Evolutionary conservation across 75 land plant genomes (phyloP), one percentile per base, ranked within the genome.

Genomic region (Gnetum montanum): DNA sequence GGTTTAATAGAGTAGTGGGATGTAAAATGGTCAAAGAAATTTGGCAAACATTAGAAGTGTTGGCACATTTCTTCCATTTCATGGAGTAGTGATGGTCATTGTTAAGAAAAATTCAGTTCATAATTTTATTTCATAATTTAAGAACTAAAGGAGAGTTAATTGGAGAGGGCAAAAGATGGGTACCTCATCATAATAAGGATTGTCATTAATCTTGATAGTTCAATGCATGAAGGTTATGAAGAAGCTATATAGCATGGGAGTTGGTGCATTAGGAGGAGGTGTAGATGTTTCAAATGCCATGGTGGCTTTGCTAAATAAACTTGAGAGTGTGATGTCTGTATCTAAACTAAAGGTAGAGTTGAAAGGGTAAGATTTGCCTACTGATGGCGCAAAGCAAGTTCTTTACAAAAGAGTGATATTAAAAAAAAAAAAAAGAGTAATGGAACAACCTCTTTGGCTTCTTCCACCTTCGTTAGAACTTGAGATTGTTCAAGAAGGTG

Each of bases 341-440:
- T 69, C 83, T 48, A 92, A 95, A 46, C 30, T 95, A 47, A 95
- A 79, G 67, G 96, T 90, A 66, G 99, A 95, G 52, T 70, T 95
- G 35, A 92, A 90, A 43, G 96, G 83, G 50, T 96, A 94, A 76
- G 96, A 72, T 10, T 65, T 90, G 49, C 98, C 98, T 48, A 74
- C 69, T 48, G 96, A 94, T 68, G 98, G 98, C 29, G 86, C 79
- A 16, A 82, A 96, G 53, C 85, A 79, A 58, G 96, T 85, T 13
- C 87, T 94, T 38, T 94, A 94, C 45, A 96, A 94, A 60, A 77
- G 98, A 49, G 98, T 94, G 20, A 90, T 89, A 66, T 89, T 82
- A 47, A 79, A 96, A 57, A 83, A 96, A 61, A 83, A 85, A 62
- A 94, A 94, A 49, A 66, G 78, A 6, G 84, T 91, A 7, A 82